These are phyloP conservation scores for Penicillium chermesinum DNA, from an alignment of 495 filamentous ascomycete species.

Conservation along the genomic window DNA sequence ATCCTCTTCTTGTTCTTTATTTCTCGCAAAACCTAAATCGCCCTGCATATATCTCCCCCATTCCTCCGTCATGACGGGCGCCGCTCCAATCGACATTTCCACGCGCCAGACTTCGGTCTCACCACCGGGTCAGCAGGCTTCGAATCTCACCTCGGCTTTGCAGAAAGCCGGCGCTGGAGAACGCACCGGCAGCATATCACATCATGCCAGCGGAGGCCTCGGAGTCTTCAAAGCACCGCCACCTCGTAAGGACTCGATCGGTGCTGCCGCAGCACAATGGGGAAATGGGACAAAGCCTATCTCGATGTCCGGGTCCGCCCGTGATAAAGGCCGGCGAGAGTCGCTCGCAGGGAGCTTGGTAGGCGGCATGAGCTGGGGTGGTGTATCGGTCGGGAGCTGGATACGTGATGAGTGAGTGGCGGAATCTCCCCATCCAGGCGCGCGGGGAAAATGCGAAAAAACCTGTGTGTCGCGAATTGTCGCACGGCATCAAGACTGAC, in stretches of 20 bases:
- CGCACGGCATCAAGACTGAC: conserved; percentile 27
- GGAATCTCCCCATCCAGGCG: conserved; percentile 5
- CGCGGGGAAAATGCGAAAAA: conserved; percentile 2
- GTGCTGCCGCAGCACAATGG: conserved; percentile 48
- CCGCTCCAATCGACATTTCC: conserved; percentile 62
- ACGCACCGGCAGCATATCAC: conserved; percentile 37
- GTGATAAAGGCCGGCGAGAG: conserved; percentile 73
- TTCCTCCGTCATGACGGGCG: conserved; percentile 45
- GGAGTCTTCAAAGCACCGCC: conserved; percentile 55
- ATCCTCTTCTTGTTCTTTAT: conserved; percentile 3
- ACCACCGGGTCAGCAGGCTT: conserved; percentile 55
- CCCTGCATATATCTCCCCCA: conserved; percentile 15
- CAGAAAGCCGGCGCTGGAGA: conserved; percentile 43
- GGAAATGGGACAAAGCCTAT: conserved; percentile 81
- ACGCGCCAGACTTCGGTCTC: conserved; percentile 58
- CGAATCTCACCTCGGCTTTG: conserved; percentile 58
- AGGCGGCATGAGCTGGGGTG: conserved; percentile 96
- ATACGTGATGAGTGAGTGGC: conserved; percentile 93
- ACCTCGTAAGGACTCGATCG: conserved; percentile 68
- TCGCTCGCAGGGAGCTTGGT: conserved; percentile 83
- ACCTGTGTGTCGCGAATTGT: conserved; percentile 13
- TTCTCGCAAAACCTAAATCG: neutral
- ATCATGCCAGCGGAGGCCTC: conserved; percentile 42
- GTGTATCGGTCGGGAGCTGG: conserved; percentile 91
- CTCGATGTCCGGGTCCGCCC: conserved; percentile 69